Evolutionary conservation across 768 basidiomycete genomes (phyloP).

Genomic region (Neoboletus subvelutipes): DNA sequence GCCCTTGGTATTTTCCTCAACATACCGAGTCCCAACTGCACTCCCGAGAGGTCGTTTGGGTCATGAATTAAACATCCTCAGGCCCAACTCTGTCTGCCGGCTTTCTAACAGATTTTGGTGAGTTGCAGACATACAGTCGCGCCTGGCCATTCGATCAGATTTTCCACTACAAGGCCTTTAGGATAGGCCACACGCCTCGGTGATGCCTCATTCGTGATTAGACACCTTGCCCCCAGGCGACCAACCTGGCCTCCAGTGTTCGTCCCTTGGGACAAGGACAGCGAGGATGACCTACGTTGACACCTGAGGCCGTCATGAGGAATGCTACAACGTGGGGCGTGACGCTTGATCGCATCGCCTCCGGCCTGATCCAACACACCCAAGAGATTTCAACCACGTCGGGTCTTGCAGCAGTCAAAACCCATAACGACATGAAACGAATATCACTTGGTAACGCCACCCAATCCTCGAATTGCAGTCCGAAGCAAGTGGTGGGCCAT

Average conservation of each 20-base stretch:
- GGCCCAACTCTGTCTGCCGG: neutral
- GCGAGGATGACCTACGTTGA: neutral
- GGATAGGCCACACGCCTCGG: no score
- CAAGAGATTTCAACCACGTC: neutral
- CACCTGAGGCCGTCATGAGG: neutral
- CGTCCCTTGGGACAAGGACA: neutral
- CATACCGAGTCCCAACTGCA: no score
- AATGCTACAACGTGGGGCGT: no score
- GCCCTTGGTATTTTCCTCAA: no score
- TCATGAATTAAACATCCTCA: neutral
- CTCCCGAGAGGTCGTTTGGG: no score
- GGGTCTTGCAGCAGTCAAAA: neutral
- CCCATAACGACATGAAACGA: neutral
- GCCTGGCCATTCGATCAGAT: neutral
- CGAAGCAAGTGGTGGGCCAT: neutral
- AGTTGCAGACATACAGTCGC: neutral
- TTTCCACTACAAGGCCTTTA: neutral
- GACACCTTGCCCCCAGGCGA: neutral
- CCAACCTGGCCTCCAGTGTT: no score
- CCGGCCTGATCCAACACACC: no score
- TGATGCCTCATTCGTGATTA: no score
- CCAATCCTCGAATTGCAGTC: neutral
- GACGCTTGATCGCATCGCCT: no score
- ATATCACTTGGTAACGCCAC: neutral
- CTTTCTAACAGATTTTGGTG: no score